Base-by-base conservation (phyloP, 495 filamentous ascomycete species). In the Aspergillus avenaceus region DNA sequence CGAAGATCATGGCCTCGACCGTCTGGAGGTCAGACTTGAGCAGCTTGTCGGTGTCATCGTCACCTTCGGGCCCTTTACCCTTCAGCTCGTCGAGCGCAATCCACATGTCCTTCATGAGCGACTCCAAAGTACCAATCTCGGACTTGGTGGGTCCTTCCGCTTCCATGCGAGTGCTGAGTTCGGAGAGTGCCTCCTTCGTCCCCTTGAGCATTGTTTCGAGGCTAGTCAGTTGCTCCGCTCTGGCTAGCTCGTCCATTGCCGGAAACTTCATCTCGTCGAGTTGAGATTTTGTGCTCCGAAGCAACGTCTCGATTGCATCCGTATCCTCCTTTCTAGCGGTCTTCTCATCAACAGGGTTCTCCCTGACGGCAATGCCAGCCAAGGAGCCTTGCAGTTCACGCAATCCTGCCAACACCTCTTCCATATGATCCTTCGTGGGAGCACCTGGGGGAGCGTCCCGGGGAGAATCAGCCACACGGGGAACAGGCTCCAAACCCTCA, bases 301-400 rank as follows among this genome's bases (percentile, higher is more conserved):
- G 78, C 38, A 97, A 78, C 0, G 84, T 90, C 63, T 96, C 90
- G 47, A 97, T 90, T n/a, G 85, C 87, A 50, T 90, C 82, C 2
- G 86, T 86, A 55, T 96, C 90, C 50, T 92, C 87, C 61, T 80
- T 84, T 21, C 75, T 78, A 19, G 82, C 82, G 29, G 45, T 74
- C 58, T 47, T 69, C 51, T 59, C 62, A 28, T 73, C 61, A 12
- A 64, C 57, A 7, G 43, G 65, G 34, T 54, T 72, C 18, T 79
- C 72, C 22, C 68, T 65, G 37, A 66, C 54, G 29, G 66, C 62
- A 22, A 83, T 61, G 5, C 70, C 70, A 3, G 67, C 60, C 8
- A 88, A 69, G 6, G 75, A 73, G 11, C 67, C 74, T 42, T 87
- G 83, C 26, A 89, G 64, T 42, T 85, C 78, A 34, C 74, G 74